Evolutionary conservation across 2,329 filamentous ascomycete genomes (phyloP).

Genomic region (Aureobasidium sp.): DNA sequence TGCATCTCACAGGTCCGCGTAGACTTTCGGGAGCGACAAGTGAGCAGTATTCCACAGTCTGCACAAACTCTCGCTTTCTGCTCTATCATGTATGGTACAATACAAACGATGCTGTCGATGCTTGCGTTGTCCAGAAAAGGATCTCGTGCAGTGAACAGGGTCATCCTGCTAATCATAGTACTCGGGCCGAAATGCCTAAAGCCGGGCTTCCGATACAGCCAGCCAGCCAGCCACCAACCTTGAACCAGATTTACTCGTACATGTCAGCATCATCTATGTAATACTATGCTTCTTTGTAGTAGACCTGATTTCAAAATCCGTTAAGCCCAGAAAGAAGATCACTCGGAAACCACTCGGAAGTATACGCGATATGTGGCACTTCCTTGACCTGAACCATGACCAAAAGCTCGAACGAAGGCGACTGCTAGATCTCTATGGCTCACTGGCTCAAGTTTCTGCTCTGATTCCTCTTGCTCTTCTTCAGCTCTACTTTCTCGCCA

Average conservation of each 20-base stretch:
- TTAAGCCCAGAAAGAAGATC: background rate
- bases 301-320: background rate
- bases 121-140: no score
- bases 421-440: slow-evolving; percentile 48
- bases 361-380: slow-evolving; percentile 37
- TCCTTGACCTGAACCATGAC: slow-evolving; percentile 43
- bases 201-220: background rate
- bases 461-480: slow-evolving; percentile 39
- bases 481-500: slow-evolving; percentile 32
- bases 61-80: no score
- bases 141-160: no score
- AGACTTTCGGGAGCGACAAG: no score
- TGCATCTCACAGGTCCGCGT: no score
- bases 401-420: slow-evolving; percentile 46
- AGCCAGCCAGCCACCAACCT: background rate
- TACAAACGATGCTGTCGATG: no score
- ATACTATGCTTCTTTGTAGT: background rate
- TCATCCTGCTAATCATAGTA: no score
- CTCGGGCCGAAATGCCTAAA: background rate
- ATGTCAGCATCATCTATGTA: background rate
- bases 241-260: background rate
- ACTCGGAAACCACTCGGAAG: background rate
- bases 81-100: no score
- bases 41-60: no score
- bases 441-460: slow-evolving; percentile 49